These are phyloP conservation scores for Colletotrichum gloeosporioides DNA, from an alignment of 2,329 filamentous ascomycete species.

Conservation along the genomic window DNA sequence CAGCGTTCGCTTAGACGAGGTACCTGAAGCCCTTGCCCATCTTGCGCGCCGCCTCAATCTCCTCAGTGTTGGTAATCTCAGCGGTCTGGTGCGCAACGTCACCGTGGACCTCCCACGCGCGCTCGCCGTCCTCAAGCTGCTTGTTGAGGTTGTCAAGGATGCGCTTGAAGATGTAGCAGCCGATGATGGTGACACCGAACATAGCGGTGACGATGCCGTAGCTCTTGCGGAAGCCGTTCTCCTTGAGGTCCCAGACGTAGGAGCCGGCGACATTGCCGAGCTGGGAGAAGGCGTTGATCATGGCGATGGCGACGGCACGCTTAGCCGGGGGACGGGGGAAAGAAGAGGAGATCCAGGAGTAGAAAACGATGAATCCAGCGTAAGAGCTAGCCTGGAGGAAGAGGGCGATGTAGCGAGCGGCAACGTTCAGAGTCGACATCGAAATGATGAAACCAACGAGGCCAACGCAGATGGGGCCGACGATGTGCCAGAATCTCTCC, in stretches of 20 bases:
- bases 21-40: constrained; percentile 55
- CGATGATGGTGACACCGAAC: constrained; percentile 64
- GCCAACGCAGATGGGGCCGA: constrained; percentile 57
- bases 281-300: constrained; percentile 65
- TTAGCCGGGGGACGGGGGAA: constrained; percentile 66
- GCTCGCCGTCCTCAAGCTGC: constrained; percentile 50
- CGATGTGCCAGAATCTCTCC: constrained; percentile 66
- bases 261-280: constrained; percentile 65
- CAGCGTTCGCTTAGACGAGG: constrained; percentile 36
- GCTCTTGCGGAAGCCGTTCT: constrained; percentile 66
- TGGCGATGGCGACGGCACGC: constrained; percentile 64
- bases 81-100: constrained; percentile 46
- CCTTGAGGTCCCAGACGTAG: constrained; percentile 66
- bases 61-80: constrained; percentile 41
- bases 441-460: constrained; percentile 63
- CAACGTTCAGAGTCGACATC: constrained; percentile 61
- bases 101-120: constrained; percentile 37
- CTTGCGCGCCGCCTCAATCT: constrained; percentile 47
- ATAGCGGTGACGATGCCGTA: constrained; percentile 70
- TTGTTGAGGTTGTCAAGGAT: constrained; percentile 53
- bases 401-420: constrained; percentile 64
- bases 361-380: constrained; percentile 61
- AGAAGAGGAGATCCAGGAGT: constrained; percentile 62
- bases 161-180: constrained; percentile 53
- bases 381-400: constrained; percentile 65